A percentile compares a stretch with the other conserved stretches of the same genome.
phyloP scores from a whole-genome alignment of 768 basidiomycete species.

The Suillus lakei region DNA sequence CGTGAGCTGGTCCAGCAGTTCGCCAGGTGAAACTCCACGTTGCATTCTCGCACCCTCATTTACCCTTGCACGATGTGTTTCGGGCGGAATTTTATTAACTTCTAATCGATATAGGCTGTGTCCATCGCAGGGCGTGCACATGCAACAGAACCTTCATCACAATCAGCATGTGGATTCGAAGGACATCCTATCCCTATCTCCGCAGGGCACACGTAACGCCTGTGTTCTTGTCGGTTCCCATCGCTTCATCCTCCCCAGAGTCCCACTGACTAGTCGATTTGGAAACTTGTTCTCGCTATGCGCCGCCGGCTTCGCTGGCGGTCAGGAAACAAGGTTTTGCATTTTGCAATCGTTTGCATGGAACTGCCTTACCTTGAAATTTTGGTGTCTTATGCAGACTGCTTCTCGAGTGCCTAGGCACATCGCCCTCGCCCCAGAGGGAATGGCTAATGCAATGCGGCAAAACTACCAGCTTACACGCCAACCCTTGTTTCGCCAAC shows the following conservation, averaged over 20 bases:
- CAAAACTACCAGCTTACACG: slow-evolving; percentile 1
- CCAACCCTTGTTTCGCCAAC: not conserved
- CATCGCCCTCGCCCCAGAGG: not conserved
- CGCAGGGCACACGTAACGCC: slow-evolving; percentile 10
- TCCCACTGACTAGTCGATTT: slow-evolving; percentile 9
- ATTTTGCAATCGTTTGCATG: slow-evolving; percentile 12
- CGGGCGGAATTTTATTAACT: slow-evolving; percentile 4
- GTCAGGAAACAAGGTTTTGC: slow-evolving; percentile 14
- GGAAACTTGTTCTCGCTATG: not conserved
- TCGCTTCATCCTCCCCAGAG: not conserved
- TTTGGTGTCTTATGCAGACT: not conserved
- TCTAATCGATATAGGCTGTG: slow-evolving; percentile 6
- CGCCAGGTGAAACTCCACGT: slow-evolving; percentile 8
- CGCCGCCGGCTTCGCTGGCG: slow-evolving; percentile 5
- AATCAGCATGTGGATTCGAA: slow-evolving; percentile 13
- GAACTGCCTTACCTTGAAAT: not conserved
- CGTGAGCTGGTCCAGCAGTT: slow-evolving; percentile 2
- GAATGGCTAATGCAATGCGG: not conserved
- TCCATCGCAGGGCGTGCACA: slow-evolving; percentile 10
- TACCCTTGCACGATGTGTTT: not conserved
- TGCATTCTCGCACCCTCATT: slow-evolving; percentile 8
- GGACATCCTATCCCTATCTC: slow-evolving; percentile 12
- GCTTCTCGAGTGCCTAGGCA: not conserved
- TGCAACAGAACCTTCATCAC: slow-evolving; percentile 10
- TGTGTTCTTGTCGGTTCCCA: slow-evolving; percentile 8